Percentiles rank a stretch among this genome's conserved stretches.
Conservation (phyloP, 1,284 basidiomycete genomes). For the Ceratobasidium papillatum region DNA sequence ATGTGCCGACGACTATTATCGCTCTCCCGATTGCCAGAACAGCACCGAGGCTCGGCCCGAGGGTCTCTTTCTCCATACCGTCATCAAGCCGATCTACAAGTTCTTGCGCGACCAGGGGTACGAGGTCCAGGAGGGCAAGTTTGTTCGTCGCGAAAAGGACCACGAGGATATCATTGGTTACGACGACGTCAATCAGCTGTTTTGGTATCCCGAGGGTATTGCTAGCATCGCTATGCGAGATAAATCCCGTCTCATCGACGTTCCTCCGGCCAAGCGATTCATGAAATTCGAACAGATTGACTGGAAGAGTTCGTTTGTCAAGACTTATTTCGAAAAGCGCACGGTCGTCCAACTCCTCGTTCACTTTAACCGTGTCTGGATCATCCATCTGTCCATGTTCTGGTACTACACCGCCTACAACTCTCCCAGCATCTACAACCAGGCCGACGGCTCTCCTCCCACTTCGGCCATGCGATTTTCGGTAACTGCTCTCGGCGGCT, state of each 20-base stretch:
- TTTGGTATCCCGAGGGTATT: slow-evolving; percentile 99
- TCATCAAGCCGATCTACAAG: slow-evolving; percentile 95
- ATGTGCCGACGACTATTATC: slow-evolving; percentile 99
- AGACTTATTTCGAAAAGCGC: slow-evolving; percentile 95
- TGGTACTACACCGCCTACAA: slow-evolving; percentile 97
- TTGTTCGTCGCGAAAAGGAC: slow-evolving; percentile 91
- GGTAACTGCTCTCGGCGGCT: slow-evolving; percentile 88
- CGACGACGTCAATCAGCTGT: slow-evolving; percentile 98
- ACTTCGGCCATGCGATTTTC: slow-evolving; percentile 85
- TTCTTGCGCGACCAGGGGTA: slow-evolving; percentile 99
- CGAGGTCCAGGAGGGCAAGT: slow-evolving; percentile 95
- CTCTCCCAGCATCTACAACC: slow-evolving; percentile 86
- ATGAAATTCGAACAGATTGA: slow-evolving; percentile 96
- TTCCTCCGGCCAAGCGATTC: slow-evolving; percentile 90
- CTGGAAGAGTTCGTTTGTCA: slow-evolving; percentile 95
- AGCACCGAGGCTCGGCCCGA: slow-evolving; percentile 94
- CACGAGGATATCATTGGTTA: slow-evolving; percentile 98
- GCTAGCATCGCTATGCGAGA: slow-evolving; percentile 88
- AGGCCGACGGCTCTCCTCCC: slow-evolving; percentile 63
- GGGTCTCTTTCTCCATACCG: slow-evolving; percentile 89
- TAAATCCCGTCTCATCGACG: slow-evolving; percentile 90
- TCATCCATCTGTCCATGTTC: slow-evolving; percentile 90
- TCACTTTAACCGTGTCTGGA: slow-evolving; percentile 98
- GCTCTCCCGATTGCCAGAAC: slow-evolving; percentile 96
- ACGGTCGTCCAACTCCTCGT: slow-evolving; percentile 93